phyloP scores from a whole-genome alignment of 73 alveolate genomes.

The Tetrahymena malaccensis region DNA sequence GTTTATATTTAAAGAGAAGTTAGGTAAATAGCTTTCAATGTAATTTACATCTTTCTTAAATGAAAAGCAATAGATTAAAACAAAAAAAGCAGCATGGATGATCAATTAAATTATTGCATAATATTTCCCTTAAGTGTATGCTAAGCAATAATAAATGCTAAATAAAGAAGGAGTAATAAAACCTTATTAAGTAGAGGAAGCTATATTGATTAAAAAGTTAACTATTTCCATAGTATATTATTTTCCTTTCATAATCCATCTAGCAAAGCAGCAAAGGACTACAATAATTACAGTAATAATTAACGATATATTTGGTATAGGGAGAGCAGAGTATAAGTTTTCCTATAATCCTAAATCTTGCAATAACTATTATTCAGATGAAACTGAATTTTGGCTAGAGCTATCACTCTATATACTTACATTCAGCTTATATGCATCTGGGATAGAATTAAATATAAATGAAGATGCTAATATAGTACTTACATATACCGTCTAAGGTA shows the following conservation, averaged over 20 bases:
- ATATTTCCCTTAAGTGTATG: neutral
- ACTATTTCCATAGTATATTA: neutral
- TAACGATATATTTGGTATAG: neutral
- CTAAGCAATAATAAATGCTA: neutral
- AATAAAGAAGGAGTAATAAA: neutral
- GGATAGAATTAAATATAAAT: neutral
- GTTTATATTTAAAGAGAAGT: neutral
- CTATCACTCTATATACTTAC: neutral
- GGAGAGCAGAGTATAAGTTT: neutral
- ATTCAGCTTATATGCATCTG: neutral
- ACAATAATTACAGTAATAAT: neutral
- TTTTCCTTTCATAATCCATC: neutral
- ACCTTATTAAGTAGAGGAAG: neutral
- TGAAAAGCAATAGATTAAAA: neutral
- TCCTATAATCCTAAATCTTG: neutral
- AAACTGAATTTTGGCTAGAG: neutral
- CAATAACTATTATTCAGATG: neutral
- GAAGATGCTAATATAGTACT: neutral
- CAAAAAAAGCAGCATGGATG: neutral
- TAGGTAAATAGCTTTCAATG: neutral
- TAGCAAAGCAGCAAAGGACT: neutral
- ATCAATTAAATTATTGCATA: neutral
- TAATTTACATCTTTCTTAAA: neutral
- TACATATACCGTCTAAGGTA: neutral
- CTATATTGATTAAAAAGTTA: neutral